These are phyloP conservation scores for Starmerella gropengiesseri DNA, from an alignment of 805 yeast species.

Conservation along the genomic window DNA sequence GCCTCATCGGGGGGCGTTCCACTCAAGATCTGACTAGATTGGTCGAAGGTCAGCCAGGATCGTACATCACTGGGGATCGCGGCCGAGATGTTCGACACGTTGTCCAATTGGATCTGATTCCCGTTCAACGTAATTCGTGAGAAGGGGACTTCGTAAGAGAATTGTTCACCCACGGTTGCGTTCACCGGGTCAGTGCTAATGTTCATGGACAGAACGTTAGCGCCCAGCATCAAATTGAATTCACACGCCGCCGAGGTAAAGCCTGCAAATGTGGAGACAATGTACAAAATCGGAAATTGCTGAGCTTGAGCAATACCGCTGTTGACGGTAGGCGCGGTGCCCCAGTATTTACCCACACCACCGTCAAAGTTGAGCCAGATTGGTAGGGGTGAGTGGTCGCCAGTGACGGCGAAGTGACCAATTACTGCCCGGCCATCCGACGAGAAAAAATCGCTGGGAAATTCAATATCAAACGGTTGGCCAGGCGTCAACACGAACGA, in stretches of 20 bases:
- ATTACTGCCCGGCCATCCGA: conserved; percentile 41
- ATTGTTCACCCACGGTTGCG: conserved; percentile 50
- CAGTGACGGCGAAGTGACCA: conserved; percentile 71
- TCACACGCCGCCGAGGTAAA: conserved; percentile 58
- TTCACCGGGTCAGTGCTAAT: conserved; percentile 50
- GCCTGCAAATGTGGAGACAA: conserved; percentile 71
- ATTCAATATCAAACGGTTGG: conserved; percentile 50
- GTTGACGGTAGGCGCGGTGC: conserved; percentile 79
- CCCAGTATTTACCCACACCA: conserved; percentile 54
- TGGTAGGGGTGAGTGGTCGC: conserved; percentile 79
- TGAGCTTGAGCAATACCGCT: conserved; percentile 83
- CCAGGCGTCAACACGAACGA: conserved; percentile 70
- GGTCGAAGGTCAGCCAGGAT: conserved; percentile 58
- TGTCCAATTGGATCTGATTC: conserved; percentile 27
- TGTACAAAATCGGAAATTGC: conserved; percentile 54
- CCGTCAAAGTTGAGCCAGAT: conserved; percentile 72
- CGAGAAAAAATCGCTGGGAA: conserved; percentile 51
- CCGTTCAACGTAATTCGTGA: conserved; percentile 56
- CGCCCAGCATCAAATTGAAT: conserved; percentile 74
- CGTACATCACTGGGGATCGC: conserved; percentile 42
- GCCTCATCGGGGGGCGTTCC: conserved; percentile 56
- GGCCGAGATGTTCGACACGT: conserved; percentile 45
- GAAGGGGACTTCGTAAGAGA: conserved; percentile 52
- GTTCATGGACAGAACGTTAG: conserved; percentile 67
- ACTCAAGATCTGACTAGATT: conserved; percentile 48